Evolutionary conservation across 1,284 basidiomycete species (phyloP).

Genomic region (Malassezia sympodialis): DNA sequence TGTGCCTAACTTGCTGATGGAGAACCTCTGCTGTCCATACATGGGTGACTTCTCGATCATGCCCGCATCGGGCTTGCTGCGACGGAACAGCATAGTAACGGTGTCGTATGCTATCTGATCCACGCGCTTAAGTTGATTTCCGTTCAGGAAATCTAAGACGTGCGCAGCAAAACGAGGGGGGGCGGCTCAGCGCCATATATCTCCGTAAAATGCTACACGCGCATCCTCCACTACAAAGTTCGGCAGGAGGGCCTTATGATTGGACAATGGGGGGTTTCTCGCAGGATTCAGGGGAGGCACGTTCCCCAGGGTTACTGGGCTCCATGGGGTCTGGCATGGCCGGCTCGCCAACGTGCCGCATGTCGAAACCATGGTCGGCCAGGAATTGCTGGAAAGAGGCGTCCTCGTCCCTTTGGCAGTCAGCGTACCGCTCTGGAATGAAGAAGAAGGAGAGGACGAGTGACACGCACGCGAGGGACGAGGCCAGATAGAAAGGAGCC

Average conservation of each 20-base stretch:
- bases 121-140: background rate
- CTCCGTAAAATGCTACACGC: background rate
- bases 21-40: constrained; percentile 1
- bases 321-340: background rate
- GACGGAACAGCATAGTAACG: background rate
- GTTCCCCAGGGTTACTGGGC: background rate
- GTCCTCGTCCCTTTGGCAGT: constrained; percentile 72
- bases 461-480: constrained; percentile 64
- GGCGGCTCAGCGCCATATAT: background rate
- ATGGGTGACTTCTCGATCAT: background rate
- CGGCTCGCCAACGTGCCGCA: constrained; percentile 26
- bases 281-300: background rate
- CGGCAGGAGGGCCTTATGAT: background rate
- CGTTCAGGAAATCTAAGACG: background rate
- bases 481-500: constrained; percentile 49
- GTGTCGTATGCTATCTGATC: background rate
- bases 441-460: constrained; percentile 66
- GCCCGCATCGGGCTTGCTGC: background rate
- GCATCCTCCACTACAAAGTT: background rate
- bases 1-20: constrained; percentile 5
- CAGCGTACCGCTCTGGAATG: constrained; percentile 63
- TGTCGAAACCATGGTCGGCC: constrained; percentile 33
- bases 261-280: background rate
- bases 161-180: background rate
- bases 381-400: constrained; percentile 51